These are phyloP conservation scores for Colletotrichum incanum DNA, from an alignment of 2,329 filamentous ascomycete species.

Conservation along the genomic window DNA sequence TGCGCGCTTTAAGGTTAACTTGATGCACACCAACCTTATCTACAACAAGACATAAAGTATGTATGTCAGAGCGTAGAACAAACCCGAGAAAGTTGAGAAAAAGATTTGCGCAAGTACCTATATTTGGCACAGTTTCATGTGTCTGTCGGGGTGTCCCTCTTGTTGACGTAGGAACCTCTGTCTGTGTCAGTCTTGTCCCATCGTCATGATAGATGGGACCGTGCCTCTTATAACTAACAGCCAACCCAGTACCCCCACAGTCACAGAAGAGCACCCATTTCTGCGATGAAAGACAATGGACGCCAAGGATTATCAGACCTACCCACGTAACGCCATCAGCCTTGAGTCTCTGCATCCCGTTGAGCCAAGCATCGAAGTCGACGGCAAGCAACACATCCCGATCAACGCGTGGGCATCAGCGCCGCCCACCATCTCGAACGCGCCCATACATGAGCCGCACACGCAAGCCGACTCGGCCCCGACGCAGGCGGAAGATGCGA, in stretches of 20 bases:
- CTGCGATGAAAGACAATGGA: constrained; percentile 17
- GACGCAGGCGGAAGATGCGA: neutral
- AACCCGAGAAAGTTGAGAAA: neutral
- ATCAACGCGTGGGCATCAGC: neutral
- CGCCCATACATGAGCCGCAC: neutral
- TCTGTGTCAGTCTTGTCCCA: neutral
- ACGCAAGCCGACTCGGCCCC: neutral
- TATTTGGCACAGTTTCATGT: constrained; percentile 14
- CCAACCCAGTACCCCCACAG: neutral
- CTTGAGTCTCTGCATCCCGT: constrained; percentile 25
- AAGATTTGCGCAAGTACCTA: constrained; percentile 10
- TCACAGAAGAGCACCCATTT: no score
- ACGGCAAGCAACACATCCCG: constrained; percentile 15
- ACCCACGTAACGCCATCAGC: constrained; percentile 18
- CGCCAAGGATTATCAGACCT: constrained; percentile 16
- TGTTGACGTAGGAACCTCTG: constrained; percentile 20
- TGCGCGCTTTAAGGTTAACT: constrained; percentile 27
- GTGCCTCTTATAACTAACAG: constrained; percentile 19
- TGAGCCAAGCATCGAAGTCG: neutral
- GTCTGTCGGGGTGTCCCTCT: neutral
- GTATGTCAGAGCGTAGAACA: neutral
- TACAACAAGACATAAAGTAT: neutral
- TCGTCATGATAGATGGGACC: constrained; percentile 4
- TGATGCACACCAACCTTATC: constrained; percentile 20
- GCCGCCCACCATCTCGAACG: constrained; percentile 10